Percentiles rank a stretch among this genome's conserved stretches.
Evolutionary conservation across 305 asterid species (phyloP).

Genomic region (Lippia alba): DNA sequence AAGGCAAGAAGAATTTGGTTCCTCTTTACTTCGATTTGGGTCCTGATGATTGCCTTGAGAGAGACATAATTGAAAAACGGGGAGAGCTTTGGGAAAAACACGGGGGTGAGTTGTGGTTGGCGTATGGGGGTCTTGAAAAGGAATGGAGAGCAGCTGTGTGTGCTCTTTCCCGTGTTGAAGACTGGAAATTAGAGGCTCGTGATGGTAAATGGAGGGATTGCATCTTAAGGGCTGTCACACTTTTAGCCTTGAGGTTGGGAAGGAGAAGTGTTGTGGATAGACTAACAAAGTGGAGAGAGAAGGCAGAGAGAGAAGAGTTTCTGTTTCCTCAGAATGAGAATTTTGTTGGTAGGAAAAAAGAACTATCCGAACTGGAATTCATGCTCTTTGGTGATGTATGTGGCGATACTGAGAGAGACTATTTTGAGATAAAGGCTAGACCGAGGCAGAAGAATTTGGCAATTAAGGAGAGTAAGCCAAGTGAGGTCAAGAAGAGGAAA

Average conservation of each 20-base stretch:
- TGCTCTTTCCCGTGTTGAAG: slow-evolving; percentile 71
- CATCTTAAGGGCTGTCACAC: slow-evolving; percentile 70
- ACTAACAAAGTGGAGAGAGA: slow-evolving; percentile 82
- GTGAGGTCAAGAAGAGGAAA: slow-evolving; percentile 51
- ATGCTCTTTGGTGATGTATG: slow-evolving; percentile 85
- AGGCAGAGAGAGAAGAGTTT: slow-evolving; percentile 76
- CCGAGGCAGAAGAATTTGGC: slow-evolving; percentile 58
- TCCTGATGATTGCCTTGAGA: slow-evolving; percentile 75
- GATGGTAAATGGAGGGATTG: slow-evolving; percentile 93
- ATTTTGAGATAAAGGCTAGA: slow-evolving; percentile 72
- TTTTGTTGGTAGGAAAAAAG: slow-evolving; percentile 85
- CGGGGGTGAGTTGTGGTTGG: slow-evolving; percentile 86
- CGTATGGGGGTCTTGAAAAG: slow-evolving; percentile 75
- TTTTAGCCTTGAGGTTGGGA: slow-evolving; percentile 81
- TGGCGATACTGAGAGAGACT: slow-evolving; percentile 71
- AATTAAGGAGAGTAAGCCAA: slow-evolving; percentile 43
- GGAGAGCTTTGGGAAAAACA: slow-evolving; percentile 87
- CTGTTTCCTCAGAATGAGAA: slow-evolving; percentile 75
- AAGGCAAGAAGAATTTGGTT: slow-evolving; percentile 83
- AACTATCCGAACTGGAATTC: slow-evolving; percentile 75
- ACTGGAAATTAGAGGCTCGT: slow-evolving; percentile 82
- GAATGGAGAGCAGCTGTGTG: slow-evolving; percentile 84
- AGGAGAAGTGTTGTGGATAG: slow-evolving; percentile 83
- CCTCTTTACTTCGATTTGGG: slow-evolving; percentile 81
- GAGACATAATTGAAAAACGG: slow-evolving; percentile 80